Evolutionary conservation across 768 basidiomycete genomes (phyloP), one percentile per base, ranked within the genome.

Genomic region (Leccinum pellstonianum): DNA sequence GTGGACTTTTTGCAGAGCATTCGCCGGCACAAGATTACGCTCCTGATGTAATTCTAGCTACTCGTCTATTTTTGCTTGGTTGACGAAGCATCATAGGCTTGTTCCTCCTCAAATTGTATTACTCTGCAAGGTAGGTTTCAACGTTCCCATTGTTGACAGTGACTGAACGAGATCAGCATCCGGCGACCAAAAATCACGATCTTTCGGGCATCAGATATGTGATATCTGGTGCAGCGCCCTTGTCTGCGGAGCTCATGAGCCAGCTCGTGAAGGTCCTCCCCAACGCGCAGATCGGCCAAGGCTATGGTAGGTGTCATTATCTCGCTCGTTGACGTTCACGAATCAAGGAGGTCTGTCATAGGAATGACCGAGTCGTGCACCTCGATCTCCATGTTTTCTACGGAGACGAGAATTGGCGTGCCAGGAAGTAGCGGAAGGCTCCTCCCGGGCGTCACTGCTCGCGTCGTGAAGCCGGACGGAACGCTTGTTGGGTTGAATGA

Each of bases 341-440:
- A 33, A 17, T 38, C 59, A 49, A 49, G 33, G 25, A 11, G 21
- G 25, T 25, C 25, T 50, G 15, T 51, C 27, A 21, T 25, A 88
- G 87, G 88, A 5, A 81, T 87, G 82, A 90, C 88, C 0, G 88
- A 90, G 67, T 79, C 83, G 0, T 78, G 79, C 57, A 84, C 85
- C 0, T 77, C 81, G 8, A 76, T 81, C 7, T 69, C 78, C 14
- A 79, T 84, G 74, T 82, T 80, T 70, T 72, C 82, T 15, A 73
- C 81, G 6, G 75, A 77, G 4, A 66, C 73, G 33, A 82, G 80
- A 58, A 69, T 82, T 21, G 85, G 84, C 6, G 72, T 77, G 3
- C 79, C 81, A 4, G 88, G 87, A 25, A 79, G 85, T 53, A 74
- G 75, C 3, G 81, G 79, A 23, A 65, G 64, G n/a, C 64, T 80